Evolutionary conservation across 2,329 filamentous ascomycete species (phyloP), one percentile per base, ranked within the genome.

Genomic region (Fulvia fulva): DNA sequence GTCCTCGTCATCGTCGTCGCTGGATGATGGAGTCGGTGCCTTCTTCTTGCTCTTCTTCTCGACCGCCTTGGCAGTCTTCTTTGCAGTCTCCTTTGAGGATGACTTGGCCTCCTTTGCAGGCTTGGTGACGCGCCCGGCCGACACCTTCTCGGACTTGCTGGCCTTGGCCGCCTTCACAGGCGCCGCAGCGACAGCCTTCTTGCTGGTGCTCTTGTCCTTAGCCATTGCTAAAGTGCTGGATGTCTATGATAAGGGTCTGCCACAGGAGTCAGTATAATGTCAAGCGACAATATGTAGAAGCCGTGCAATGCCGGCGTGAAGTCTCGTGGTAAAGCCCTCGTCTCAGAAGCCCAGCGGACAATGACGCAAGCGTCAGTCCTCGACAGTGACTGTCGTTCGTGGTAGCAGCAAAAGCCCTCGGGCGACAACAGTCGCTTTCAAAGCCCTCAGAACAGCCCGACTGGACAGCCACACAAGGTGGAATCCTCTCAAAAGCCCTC

Each of bases 81-180:
- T 76, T 52, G 76, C 67, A 65, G 78, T 78, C 75, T 84, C 83
- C 66, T 78, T 73, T 58, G 81, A 77, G 47, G 76, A 71, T 60
- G 80, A 78, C 81, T 85, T 87, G 71, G 85, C 75, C 61, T 81
- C 81, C 74, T 87, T 81, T 61, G 83, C 79, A 54, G 85, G 73
- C 81, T 91, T 91, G 77, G 82, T 83, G 69, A 89, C 80, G 65
- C 83, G 83, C 66, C 80, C 85, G 67, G 81, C 81, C 81, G 85
- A 87, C 71, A 85, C 76, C 64, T 81, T 82, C 74, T 87, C 60
- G 28, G 60, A 55, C 58, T 63, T 64, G 61, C 56, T 65, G 55
- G 62, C 63, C 64, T 70, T 70, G 58, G 60, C 47, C 26, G 26
- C 63, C 60, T 66, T 66, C 51, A 58, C 56, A 26, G 65, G 60